phyloP scores from a whole-genome alignment of 495 filamentous ascomycete species.

The Aspergillus mulundensis region DNA sequence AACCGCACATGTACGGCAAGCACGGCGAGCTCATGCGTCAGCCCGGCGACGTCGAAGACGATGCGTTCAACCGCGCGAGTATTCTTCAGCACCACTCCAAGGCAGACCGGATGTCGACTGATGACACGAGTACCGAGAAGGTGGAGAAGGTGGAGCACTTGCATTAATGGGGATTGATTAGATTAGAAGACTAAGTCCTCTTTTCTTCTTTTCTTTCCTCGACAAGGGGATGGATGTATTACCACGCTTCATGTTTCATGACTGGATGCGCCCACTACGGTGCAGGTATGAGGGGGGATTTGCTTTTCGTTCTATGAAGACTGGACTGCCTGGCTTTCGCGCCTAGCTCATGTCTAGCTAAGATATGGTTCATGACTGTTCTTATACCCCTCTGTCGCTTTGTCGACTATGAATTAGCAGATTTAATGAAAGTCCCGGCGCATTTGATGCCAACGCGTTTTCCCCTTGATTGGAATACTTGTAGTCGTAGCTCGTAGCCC shows the following conservation, averaged over 20 bases:
- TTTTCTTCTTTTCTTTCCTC: background rate
- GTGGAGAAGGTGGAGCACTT: background rate
- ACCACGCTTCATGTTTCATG: background rate
- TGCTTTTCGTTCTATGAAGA: background rate
- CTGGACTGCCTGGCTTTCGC: too few species aligned
- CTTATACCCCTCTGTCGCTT: background rate
- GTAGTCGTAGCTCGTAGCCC: too few species aligned
- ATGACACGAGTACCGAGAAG: constrained; percentile 29
- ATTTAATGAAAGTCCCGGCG: background rate
- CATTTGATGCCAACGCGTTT: background rate
- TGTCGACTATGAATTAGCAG: background rate
- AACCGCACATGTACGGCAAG: constrained; percentile 67
- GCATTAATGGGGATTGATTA: background rate
- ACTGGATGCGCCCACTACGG: background rate
- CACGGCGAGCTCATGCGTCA: constrained; percentile 58
- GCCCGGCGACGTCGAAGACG: constrained; percentile 34
- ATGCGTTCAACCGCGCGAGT: constrained; percentile 33
- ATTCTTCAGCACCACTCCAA: constrained; percentile 21
- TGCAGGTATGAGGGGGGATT: background rate
- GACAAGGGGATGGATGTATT: background rate
- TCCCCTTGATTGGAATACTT: background rate
- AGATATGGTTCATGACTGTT: background rate
- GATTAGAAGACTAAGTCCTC: background rate
- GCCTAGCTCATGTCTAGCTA: background rate
- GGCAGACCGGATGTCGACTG: constrained; percentile 31